These are phyloP conservation scores for Boletales sp. DNA, from an alignment of 768 basidiomycete genomes.

Conservation along the genomic window DNA sequence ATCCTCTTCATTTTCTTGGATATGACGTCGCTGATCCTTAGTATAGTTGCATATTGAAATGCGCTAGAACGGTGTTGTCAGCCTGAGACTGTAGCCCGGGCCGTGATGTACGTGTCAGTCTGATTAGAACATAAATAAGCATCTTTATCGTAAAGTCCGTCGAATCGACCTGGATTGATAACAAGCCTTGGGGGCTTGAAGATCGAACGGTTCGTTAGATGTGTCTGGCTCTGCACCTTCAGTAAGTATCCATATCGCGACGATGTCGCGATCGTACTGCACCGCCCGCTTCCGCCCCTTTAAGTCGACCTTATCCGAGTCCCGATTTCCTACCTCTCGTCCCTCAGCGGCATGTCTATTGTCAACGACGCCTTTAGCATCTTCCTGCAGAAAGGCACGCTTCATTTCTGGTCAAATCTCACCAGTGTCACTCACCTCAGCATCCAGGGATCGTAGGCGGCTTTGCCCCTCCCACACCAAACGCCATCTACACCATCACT, in stretches of 20 bases:
- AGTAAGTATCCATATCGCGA: neutral
- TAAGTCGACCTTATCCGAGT: neutral
- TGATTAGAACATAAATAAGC: too few species aligned
- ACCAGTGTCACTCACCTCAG: neutral
- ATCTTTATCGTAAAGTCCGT: too few species aligned
- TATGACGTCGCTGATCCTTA: too few species aligned
- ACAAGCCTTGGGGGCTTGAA: too few species aligned
- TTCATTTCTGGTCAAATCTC: neutral
- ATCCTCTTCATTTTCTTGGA: too few species aligned
- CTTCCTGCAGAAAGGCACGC: constrained; percentile 52
- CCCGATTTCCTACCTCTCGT: neutral
- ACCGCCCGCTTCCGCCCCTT: neutral
- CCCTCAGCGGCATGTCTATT: constrained; percentile 14
- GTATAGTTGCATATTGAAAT: too few species aligned
- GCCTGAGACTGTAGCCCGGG: too few species aligned
- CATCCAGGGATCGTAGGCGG: constrained; percentile 71
- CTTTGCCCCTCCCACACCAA: constrained; percentile 65
- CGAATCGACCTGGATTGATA: too few species aligned
- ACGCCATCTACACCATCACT: constrained; percentile 51
- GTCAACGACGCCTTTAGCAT: constrained; percentile 13
- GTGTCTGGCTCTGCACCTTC: neutral
- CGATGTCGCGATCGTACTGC: constrained; percentile 1
- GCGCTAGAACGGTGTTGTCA: too few species aligned
- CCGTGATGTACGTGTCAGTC: too few species aligned
- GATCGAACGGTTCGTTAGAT: too few species aligned